Conservation (phyloP, 1,284 basidiomycete genomes). For the Ceratobasidium sp. region DNA sequence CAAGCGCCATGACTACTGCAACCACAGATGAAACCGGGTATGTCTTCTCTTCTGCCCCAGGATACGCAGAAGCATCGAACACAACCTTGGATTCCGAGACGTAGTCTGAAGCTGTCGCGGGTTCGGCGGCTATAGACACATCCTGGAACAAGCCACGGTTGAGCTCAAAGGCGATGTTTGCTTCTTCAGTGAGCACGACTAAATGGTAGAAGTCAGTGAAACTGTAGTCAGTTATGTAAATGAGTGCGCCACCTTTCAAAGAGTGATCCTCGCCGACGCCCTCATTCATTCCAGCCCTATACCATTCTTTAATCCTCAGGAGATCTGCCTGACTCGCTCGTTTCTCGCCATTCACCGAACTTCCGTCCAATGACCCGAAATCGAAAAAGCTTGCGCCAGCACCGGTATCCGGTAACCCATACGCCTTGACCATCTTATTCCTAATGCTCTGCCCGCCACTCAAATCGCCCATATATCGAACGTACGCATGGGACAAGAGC, state of each 20-base stretch:
- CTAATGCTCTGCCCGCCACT: constrained; percentile 85
- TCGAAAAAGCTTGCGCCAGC: constrained; percentile 75
- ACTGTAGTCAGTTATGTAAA: neutral
- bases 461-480: constrained; percentile 88
- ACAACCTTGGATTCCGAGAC: constrained; percentile 53
- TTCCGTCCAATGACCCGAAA: constrained; percentile 70
- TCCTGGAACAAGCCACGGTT: constrained; percentile 73
- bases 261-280: constrained; percentile 68
- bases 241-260: constrained; percentile 68
- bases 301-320: constrained; percentile 84
- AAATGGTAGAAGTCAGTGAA: constrained; percentile 48
- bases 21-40: constrained; percentile 62
- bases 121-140: constrained; percentile 39
- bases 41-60: constrained; percentile 48
- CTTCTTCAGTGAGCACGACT: constrained; percentile 71
- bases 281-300: constrained; percentile 78
- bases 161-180: constrained; percentile 76
- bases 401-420: constrained; percentile 68
- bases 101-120: constrained; percentile 49
- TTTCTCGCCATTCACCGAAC: constrained; percentile 57
- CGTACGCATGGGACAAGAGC: constrained; percentile 84
- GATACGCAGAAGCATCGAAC: constrained; percentile 9
- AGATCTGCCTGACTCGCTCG: constrained; percentile 67
- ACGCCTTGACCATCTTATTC: constrained; percentile 74
- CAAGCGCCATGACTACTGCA: constrained; percentile 66